phyloP scores from a whole-genome alignment of 108 stramenopile genomes.

The Conticribra weissflogii region DNA sequence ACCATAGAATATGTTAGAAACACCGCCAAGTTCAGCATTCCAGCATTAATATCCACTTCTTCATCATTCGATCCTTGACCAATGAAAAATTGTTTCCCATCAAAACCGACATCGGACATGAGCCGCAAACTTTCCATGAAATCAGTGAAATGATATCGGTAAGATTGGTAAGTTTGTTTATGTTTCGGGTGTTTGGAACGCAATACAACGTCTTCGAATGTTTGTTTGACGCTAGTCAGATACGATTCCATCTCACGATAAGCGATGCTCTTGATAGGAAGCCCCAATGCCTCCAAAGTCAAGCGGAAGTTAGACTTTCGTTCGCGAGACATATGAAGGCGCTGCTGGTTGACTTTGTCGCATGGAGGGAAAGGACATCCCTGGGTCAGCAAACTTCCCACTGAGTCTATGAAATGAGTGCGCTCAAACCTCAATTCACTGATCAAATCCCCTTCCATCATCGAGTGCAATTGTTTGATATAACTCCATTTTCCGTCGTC shows the following conservation, averaged over 20 bases:
- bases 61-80: slow-evolving; percentile 5
- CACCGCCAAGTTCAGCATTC: slow-evolving; percentile 20
- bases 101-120: slow-evolving; percentile 30
- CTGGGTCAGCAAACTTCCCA: slow-evolving; percentile 21
- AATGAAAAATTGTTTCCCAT: slow-evolving; percentile 23
- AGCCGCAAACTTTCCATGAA: slow-evolving; percentile 25
- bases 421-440: slow-evolving; percentile 3
- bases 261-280: slow-evolving; percentile 12
- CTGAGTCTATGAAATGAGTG: slow-evolving; percentile 28
- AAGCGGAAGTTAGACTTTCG: slow-evolving; percentile 15
- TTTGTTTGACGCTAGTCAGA: slow-evolving; percentile 6
- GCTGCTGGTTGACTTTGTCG: slow-evolving; percentile 6
- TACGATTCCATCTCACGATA: slow-evolving; percentile 23
- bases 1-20: slow-evolving; percentile 34
- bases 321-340: slow-evolving; percentile 7
- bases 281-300: slow-evolving; percentile 11
- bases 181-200: slow-evolving; percentile 2
- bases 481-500: slow-evolving; percentile 24
- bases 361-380: slow-evolving; percentile 39
- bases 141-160: slow-evolving; percentile 23
- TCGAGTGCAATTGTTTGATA: slow-evolving; percentile 12
- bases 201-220: slow-evolving; percentile 23
- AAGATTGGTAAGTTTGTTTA: slow-evolving; percentile 11
- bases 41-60: slow-evolving; percentile 7
- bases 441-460: slow-evolving; percentile 16